Conservation (phyloP, 176 grass and related monocot genomes). For the Sorghum bicolor region DNA sequence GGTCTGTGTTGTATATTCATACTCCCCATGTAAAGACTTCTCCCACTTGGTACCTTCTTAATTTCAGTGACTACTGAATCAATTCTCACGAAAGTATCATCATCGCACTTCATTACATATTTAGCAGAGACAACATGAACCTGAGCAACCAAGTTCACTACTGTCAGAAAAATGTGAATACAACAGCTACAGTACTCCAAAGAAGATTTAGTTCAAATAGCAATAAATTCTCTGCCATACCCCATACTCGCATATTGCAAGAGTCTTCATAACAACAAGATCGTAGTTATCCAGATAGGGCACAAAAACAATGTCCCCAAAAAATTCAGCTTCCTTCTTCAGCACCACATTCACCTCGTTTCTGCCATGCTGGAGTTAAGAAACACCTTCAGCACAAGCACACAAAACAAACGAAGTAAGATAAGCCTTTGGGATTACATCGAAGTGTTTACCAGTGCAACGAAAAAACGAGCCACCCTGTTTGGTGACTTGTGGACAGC, state of each 20-base stretch:
- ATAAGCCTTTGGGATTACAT: background rate
- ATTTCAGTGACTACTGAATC: conserved; percentile 60
- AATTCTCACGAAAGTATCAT: conserved; percentile 79
- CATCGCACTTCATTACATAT: conserved; percentile 83
- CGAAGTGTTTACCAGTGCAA: conserved; percentile 68
- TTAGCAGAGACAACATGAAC: conserved; percentile 59
- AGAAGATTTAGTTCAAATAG: background rate
- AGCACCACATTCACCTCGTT: conserved; percentile 72
- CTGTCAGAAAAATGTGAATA: background rate
- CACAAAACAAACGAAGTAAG: background rate
- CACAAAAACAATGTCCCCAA: conserved; percentile 83
- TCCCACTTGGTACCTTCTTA: conserved; percentile 58
- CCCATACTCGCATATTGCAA: conserved; percentile 88
- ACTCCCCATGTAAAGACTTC: conserved; percentile 74
- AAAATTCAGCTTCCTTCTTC: conserved; percentile 75
- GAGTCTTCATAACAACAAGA: conserved; percentile 78
- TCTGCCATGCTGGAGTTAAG: conserved; percentile 56
- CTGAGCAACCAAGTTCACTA: conserved; percentile 38
- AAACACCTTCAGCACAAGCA: conserved; percentile 10
- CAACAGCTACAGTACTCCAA: background rate
- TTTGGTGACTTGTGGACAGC: conserved; percentile 46
- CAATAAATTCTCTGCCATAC: conserved; percentile 28
- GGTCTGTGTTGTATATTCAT: conserved; percentile 76
- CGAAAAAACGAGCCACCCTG: conserved; percentile 66
- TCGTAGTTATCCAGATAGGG: conserved; percentile 81